These are phyloP conservation scores for Penicillium dipodomyicola DNA, from an alignment of 495 filamentous ascomycete species.

Conservation along the genomic window DNA sequence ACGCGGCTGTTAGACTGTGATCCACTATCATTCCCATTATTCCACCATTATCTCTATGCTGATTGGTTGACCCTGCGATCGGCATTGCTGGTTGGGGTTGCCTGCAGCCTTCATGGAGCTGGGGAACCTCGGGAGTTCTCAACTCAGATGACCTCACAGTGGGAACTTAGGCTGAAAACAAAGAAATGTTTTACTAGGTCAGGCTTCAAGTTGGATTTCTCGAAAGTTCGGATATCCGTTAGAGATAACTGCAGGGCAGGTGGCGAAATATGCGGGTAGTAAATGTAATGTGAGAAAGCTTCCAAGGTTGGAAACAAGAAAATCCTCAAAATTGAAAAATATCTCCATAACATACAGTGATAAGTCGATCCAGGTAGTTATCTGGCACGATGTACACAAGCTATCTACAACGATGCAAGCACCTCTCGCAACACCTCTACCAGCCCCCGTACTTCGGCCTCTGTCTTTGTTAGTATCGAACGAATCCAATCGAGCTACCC, in stretches of 20 bases:
- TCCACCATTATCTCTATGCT: conserved; percentile 2
- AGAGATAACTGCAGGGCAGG: neutral
- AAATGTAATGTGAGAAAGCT: neutral
- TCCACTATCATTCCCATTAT: conserved; percentile 1
- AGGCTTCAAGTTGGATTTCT: conserved; percentile 7
- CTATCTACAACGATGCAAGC: conserved; percentile 12
- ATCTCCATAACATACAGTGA: neutral
- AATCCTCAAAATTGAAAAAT: neutral
- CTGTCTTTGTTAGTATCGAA: conserved; percentile 33
- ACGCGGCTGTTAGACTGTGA: neutral
- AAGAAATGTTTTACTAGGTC: neutral
- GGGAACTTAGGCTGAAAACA: conserved; percentile 9
- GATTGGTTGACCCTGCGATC: conserved; percentile 20
- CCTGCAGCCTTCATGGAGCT: conserved; percentile 12
- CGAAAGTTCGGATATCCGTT: neutral
- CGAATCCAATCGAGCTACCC: conserved; percentile 7
- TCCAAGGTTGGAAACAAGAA: neutral
- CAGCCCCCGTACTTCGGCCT: conserved; percentile 54
- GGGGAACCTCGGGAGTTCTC: conserved; percentile 8
- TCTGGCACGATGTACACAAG: neutral
- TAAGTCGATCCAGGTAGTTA: neutral
- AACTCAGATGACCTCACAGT: conserved; percentile 12
- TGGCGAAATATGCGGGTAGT: neutral
- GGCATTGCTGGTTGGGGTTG: conserved; percentile 14
- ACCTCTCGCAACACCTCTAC: conserved; percentile 49